Conservation (phyloP, 2,329 filamentous ascomycete species). For the Ilyonectria destructans region DNA sequence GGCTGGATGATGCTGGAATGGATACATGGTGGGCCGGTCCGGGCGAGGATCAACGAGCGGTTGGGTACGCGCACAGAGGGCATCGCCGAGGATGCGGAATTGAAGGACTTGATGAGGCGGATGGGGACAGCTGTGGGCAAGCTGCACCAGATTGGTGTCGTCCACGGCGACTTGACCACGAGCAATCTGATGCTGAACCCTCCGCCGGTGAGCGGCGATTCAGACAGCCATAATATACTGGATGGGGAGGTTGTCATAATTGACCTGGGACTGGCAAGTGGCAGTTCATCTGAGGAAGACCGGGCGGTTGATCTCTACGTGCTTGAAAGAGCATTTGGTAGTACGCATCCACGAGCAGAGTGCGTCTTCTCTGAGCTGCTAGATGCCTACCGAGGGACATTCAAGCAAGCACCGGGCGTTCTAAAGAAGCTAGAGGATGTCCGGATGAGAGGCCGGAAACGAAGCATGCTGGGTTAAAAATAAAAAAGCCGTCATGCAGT, state of each 20-base stretch:
- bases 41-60: constrained; percentile 79
- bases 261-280: constrained; percentile 92
- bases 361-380: constrained; percentile 82
- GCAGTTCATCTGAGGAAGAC: constrained; percentile 90
- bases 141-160: constrained; percentile 87
- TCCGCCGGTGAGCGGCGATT: constrained; percentile 37
- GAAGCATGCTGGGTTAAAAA: constrained; percentile 90
- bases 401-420: constrained; percentile 82
- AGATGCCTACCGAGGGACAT: constrained; percentile 80
- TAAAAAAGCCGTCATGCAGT: constrained; percentile 43
- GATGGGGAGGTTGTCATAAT: constrained; percentile 90
- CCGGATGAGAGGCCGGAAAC: constrained; percentile 92
- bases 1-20: constrained; percentile 91
- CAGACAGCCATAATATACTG: constrained; percentile 52
- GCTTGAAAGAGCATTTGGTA: constrained; percentile 92
- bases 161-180: constrained; percentile 97
- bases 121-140: constrained; percentile 81
- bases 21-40: constrained; percentile 82
- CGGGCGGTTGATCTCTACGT: constrained; percentile 97
- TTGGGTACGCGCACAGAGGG: constrained; percentile 66
- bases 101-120: constrained; percentile 77
- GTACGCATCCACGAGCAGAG: constrained; percentile 92
- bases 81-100: constrained; percentile 62
- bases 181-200: constrained; percentile 91
- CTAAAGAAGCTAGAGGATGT: constrained; percentile 92